A percentile compares a stretch with the other conserved stretches of the same genome.
These are phyloP conservation scores for Calonectria multiphialidica DNA, from an alignment of 2,329 filamentous ascomycete genomes.

Conservation along the genomic window DNA sequence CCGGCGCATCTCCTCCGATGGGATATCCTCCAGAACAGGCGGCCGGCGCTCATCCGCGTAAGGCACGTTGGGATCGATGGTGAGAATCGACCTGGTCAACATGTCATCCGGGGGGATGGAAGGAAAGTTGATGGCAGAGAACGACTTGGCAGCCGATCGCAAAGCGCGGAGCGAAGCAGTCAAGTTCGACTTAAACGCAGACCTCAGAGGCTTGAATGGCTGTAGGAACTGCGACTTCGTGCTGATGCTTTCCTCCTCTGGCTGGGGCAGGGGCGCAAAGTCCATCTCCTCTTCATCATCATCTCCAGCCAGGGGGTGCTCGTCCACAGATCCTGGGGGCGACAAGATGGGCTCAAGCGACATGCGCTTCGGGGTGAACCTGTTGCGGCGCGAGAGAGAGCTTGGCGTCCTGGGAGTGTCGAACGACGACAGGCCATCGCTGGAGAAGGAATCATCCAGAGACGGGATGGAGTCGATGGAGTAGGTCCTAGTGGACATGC, in stretches of 20 bases:
- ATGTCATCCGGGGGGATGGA: slow-evolving; percentile 76
- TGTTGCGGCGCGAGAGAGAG: slow-evolving; percentile 45
- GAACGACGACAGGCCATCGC: slow-evolving; percentile 61
- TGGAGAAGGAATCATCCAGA: slow-evolving; percentile 65
- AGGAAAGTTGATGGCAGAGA: slow-evolving; percentile 72
- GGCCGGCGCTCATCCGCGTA: slow-evolving; percentile 77
- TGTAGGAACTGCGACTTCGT: slow-evolving; percentile 50
- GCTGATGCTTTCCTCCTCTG: slow-evolving; percentile 49
- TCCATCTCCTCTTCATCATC: slow-evolving; percentile 56
- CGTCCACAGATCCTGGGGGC: slow-evolving; percentile 63
- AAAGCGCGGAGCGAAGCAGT: slow-evolving; percentile 75
- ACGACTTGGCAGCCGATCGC: slow-evolving; percentile 72
- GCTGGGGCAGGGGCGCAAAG: slow-evolving; percentile 59
- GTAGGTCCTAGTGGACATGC: slow-evolving; percentile 65
- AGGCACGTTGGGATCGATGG: slow-evolving; percentile 74
- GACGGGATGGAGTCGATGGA: slow-evolving; percentile 74
- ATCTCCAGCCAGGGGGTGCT: slow-evolving; percentile 62
- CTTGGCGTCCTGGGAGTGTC: slow-evolving; percentile 60
- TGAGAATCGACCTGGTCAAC: slow-evolving; percentile 75
- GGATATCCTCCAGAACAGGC: slow-evolving; percentile 71
- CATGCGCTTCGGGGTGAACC: slow-evolving; percentile 56
- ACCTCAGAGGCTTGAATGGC: slow-evolving; percentile 63
- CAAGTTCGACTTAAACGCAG: slow-evolving; percentile 76
- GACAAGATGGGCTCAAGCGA: slow-evolving; percentile 68
- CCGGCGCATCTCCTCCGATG: slow-evolving; percentile 74